phyloP scores from a whole-genome alignment of 106 monocot species.

The Ottelia alismoides region DNA sequence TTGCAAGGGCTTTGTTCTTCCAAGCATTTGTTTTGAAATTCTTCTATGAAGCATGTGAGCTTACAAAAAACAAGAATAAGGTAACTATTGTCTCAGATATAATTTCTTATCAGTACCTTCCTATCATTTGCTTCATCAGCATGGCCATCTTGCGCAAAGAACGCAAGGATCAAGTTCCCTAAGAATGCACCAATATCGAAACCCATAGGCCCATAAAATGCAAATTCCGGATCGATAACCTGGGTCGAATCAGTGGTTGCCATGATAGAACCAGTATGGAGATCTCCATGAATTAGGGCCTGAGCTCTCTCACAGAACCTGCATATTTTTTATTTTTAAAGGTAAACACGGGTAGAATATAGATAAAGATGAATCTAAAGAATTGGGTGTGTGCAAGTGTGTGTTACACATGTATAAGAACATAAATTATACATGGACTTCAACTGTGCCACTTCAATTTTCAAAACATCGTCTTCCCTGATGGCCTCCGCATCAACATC shows the following conservation, averaged over 20 bases:
- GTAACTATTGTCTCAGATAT: too few relatives aligned
- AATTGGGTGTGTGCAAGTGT: too few relatives aligned
- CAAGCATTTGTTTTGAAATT: too few relatives aligned
- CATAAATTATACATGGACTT: constrained; percentile 63
- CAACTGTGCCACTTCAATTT: constrained; percentile 77
- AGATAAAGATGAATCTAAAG: not conserved
- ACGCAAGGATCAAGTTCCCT: constrained; percentile 89
- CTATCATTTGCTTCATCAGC: constrained; percentile 42
- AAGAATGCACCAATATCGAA: constrained; percentile 94
- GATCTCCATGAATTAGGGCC: constrained; percentile 96
- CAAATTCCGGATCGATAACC: constrained; percentile 96
- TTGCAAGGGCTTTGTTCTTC: too few relatives aligned
- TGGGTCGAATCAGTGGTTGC: constrained; percentile 85
- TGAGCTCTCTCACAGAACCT: constrained; percentile 99
- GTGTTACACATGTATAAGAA: not conserved
- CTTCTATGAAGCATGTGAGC: too few relatives aligned
- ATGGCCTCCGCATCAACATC: constrained; percentile 71
- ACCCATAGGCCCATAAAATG: constrained; percentile 97
- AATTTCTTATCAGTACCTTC: constrained; percentile 23
- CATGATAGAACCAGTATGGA: constrained; percentile 94
- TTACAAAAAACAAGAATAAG: too few relatives aligned
- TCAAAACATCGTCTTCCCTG: constrained; percentile 55
- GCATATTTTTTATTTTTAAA: too few relatives aligned
- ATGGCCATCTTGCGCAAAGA: constrained; percentile 93
- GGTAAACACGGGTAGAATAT: too few relatives aligned